Percentiles rank a stretch among this genome's conserved stretches.
Evolutionary conservation across 169 alveolate species (phyloP).

Genomic region (Plasmodium yoelii): DNA sequence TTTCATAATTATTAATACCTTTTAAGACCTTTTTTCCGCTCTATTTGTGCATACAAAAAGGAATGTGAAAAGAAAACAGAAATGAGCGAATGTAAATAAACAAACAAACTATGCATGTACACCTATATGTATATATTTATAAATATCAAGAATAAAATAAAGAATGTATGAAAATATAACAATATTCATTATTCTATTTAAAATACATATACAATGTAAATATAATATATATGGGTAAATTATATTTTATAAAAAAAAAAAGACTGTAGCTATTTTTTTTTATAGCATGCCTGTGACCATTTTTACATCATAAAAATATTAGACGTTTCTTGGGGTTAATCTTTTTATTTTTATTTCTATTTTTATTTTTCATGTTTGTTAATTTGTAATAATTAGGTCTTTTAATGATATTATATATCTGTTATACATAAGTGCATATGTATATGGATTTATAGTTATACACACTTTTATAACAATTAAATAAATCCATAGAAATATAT

Average conservation of each 20-base stretch:
- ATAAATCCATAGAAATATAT: background rate
- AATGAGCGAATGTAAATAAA: background rate
- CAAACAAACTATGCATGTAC: background rate
- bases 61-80: background rate
- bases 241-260: too few species aligned
- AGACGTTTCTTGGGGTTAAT: background rate
- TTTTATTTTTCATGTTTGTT: constrained; percentile 5
- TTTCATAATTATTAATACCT: background rate
- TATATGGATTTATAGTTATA: constrained; percentile 2
- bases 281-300: too few species aligned
- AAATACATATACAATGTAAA: too few species aligned
- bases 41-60: constrained; percentile 22
- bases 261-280: too few species aligned
- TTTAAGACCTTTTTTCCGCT: background rate
- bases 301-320: background rate
- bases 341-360: background rate
- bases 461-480: background rate
- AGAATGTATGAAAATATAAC: too few species aligned
- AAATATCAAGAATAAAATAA: too few species aligned
- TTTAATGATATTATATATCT: constrained; percentile 1
- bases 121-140: too few species aligned
- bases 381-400: constrained; percentile 13
- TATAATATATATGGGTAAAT: too few species aligned
- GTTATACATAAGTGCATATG: background rate
- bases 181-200: too few species aligned